Evolutionary conservation across 2,329 filamentous ascomycete genomes (phyloP).

Genomic region (Harringtonia aguacate): DNA sequence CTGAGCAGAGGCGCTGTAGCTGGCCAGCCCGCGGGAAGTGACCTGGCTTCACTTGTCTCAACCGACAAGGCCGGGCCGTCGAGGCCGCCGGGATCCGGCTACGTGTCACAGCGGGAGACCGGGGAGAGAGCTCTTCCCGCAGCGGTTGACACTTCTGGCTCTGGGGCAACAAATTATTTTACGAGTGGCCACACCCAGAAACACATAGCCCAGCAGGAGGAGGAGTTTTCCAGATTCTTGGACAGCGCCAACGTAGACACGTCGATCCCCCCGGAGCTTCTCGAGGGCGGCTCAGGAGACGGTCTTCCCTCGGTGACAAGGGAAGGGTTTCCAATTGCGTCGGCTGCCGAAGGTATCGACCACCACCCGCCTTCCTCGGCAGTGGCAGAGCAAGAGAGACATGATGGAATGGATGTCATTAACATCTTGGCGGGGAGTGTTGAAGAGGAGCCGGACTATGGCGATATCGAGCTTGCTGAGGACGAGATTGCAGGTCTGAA

Average conservation of each 20-base stretch:
- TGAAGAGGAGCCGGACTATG: constrained; percentile 11
- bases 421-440: constrained; percentile 20
- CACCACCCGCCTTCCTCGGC: constrained; percentile 10
- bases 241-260: constrained; percentile 12
- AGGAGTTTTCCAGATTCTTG: constrained; percentile 25
- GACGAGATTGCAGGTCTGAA: constrained; percentile 22
- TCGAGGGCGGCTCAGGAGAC: not conserved
- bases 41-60: constrained; percentile 9
- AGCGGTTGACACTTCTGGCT: not conserved
- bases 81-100: not conserved
- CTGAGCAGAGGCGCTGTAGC: constrained; percentile 15
- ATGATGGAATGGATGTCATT: constrained; percentile 28
- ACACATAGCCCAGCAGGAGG: constrained; percentile 20
- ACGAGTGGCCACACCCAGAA: constrained; percentile 13
- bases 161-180: not conserved
- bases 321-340: not conserved
- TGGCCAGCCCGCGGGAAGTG: constrained; percentile 10
- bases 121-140: not conserved
- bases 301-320: not conserved
- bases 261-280: constrained; percentile 3
- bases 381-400: constrained; percentile 22
- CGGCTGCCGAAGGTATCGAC: not conserved
- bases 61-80: constrained; percentile 13
- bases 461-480: constrained; percentile 15
- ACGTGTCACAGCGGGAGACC: not conserved